phyloP scores from a whole-genome alignment of 1,139 yeast genomes.

The Petasospora rhodanensis region DNA sequence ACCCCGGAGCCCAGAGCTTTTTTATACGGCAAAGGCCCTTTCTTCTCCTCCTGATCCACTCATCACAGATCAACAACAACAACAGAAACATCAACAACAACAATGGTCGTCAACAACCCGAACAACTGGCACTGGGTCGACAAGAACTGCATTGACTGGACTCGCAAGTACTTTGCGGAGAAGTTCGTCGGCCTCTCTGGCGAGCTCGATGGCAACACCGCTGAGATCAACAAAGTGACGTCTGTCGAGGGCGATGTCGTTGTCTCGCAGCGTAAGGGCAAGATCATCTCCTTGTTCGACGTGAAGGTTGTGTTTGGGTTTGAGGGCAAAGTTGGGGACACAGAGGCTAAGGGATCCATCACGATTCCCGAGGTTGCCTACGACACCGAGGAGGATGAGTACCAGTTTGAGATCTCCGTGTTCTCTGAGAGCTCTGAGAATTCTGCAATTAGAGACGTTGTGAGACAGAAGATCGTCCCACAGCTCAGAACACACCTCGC shows the following conservation, averaged over 20 bases:
- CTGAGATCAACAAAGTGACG: slow-evolving; percentile 48
- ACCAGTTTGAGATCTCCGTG: slow-evolving; percentile 72
- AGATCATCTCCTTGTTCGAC: slow-evolving; percentile 88
- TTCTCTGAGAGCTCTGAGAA: slow-evolving; percentile 52
- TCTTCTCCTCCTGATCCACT: too few relatives aligned
- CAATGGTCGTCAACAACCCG: slow-evolving; percentile 77
- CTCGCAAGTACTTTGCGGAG: slow-evolving; percentile 66
- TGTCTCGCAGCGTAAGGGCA: slow-evolving; percentile 95
- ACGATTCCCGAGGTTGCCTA: slow-evolving; percentile 92
- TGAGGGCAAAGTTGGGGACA: slow-evolving; percentile 41
- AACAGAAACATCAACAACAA: slow-evolving; percentile 1
- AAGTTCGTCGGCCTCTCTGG: slow-evolving; percentile 49
- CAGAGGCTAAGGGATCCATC: slow-evolving; percentile 58
- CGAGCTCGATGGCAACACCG: slow-evolving; percentile 31
- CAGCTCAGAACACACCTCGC: slow-evolving; percentile 55
- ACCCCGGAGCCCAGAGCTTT: too few relatives aligned
- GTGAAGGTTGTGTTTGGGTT: slow-evolving; percentile 62
- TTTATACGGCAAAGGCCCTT: too few relatives aligned
- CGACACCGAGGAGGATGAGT: slow-evolving; percentile 80
- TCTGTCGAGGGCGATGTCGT: slow-evolving; percentile 93
- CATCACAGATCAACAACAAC: too few relatives aligned
- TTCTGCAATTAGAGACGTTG: slow-evolving; percentile 46
- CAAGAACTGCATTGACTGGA: slow-evolving; percentile 91
- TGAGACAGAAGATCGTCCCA: slow-evolving; percentile 65
- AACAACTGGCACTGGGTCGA: slow-evolving; percentile 92